phyloP scores from a whole-genome alignment of 73 alveolate genomes.

The Stentor coeruleus region DNA sequence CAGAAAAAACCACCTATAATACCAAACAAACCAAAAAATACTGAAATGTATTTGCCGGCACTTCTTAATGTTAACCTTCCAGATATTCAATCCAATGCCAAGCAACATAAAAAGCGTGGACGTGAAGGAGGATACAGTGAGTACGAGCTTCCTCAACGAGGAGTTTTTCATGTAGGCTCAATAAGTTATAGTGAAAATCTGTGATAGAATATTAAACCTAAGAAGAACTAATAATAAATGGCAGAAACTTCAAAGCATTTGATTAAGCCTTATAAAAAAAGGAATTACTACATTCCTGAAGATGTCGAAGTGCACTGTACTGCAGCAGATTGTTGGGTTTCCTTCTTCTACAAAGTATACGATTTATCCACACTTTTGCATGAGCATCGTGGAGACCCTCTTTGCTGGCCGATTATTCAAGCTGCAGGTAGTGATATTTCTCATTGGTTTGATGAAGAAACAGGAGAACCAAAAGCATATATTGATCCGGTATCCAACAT shows the following conservation, averaged over 20 bases:
- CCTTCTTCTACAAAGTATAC: constrained; percentile 88
- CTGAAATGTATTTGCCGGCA: background rate
- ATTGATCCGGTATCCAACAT: constrained; percentile 91
- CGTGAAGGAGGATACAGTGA: no score
- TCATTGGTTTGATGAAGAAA: constrained; percentile 95
- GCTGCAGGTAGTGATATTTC: constrained; percentile 96
- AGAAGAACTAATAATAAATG: constrained; percentile 19
- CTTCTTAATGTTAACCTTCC: background rate
- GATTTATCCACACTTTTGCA: constrained; percentile 81
- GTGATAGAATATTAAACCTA: no score
- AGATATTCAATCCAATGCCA: background rate
- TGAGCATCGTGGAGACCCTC: constrained; percentile 63
- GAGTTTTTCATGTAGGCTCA: no score
- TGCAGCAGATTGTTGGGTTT: constrained; percentile 94
- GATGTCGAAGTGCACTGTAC: constrained; percentile 92
- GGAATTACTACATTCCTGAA: constrained; percentile 90
- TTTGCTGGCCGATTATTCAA: constrained; percentile 85
- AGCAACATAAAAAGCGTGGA: background rate
- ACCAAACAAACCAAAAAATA: background rate
- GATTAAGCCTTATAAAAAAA: constrained; percentile 69
- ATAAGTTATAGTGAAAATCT: no score
- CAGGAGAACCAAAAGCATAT: constrained; percentile 88
- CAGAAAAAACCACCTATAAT: background rate
- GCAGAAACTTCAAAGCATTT: background rate
- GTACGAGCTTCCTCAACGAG: no score